Evolutionary conservation across 306 rosid species (phyloP).

Genomic region (Pyrus communis): DNA sequence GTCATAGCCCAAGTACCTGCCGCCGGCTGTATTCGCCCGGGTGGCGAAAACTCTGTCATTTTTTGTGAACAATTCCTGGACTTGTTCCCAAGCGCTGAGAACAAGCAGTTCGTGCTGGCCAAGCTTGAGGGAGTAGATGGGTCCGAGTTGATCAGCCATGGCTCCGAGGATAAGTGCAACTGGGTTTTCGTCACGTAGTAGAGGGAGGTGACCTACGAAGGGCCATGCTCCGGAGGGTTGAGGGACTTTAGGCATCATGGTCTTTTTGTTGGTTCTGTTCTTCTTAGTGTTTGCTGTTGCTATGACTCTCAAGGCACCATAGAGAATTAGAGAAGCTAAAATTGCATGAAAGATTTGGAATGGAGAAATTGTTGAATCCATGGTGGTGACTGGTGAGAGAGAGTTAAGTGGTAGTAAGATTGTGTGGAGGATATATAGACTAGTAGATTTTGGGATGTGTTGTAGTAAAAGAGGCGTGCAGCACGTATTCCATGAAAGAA

Average conservation of each 20-base stretch:
- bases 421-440: not conserved
- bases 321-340: not conserved
- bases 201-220: conserved; percentile 26
- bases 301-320: not conserved
- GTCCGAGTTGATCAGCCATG: conserved; percentile 20
- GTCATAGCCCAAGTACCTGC: conserved; percentile 14
- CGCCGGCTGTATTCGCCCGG: conserved; percentile 11
- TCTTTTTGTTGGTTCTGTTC: not conserved
- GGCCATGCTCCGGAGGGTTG: conserved; percentile 22
- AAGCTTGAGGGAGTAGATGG: conserved; percentile 16
- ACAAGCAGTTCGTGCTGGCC: conserved; percentile 14
- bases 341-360: not conserved
- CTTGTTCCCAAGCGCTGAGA: conserved; percentile 16
- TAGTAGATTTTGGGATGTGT: not conserved
- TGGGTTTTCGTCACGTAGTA: not conserved
- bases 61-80: conserved; percentile 13
- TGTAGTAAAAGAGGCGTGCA: too few species aligned
- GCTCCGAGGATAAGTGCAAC: conserved; percentile 15
- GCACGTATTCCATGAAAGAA: too few species aligned
- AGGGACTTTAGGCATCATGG: not conserved
- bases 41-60: conserved; percentile 21
- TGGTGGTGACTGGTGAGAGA: not conserved
- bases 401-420: not conserved
- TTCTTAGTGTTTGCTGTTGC: not conserved
- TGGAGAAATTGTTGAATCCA: not conserved